A percentile compares a stretch with the other conserved stretches of the same genome.
Conservation (phyloP, 2,329 filamentous ascomycete genomes). For the Trichoderma semiorbis region DNA sequence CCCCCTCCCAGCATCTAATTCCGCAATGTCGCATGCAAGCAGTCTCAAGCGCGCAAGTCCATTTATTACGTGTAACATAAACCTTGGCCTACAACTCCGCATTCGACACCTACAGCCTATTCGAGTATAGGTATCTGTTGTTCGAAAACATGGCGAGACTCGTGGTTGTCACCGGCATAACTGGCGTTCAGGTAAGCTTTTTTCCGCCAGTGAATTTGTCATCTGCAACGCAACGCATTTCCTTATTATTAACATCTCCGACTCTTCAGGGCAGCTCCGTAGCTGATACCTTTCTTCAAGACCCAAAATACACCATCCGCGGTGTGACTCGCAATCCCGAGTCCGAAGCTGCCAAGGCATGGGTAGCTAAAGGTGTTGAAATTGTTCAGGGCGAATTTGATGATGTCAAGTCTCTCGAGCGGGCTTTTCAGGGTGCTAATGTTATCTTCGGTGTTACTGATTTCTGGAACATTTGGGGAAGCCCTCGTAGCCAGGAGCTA, state of each 20-base stretch:
- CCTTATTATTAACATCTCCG: background rate
- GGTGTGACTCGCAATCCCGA: conserved; percentile 26
- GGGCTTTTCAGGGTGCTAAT: conserved; percentile 25
- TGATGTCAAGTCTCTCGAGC: conserved; percentile 18
- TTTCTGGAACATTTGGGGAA: conserved; percentile 32
- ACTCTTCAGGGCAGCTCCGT: conserved; percentile 23
- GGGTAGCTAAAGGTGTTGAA: conserved; percentile 23
- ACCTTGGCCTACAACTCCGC: no score
- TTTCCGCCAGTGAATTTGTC: background rate
- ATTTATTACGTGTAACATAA: background rate
- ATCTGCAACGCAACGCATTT: background rate
- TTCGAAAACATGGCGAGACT: background rate
- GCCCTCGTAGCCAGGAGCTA: conserved; percentile 37
- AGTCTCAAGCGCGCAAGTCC: background rate
- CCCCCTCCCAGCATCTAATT: background rate
- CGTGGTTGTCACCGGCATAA: conserved; percentile 6
- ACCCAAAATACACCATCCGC: conserved; percentile 24
- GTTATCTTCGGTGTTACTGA: conserved; percentile 32
- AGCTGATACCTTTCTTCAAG: conserved; percentile 19
- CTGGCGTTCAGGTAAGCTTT: background rate
- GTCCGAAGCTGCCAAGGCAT: conserved; percentile 20
- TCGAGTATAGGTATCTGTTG: background rate
- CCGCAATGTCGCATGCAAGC: background rate
- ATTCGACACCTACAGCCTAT: background rate
- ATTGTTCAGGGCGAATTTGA: conserved; percentile 26